phyloP scores from a whole-genome alignment of 2,329 filamentous ascomycete genomes.

The Xylaria sp. region DNA sequence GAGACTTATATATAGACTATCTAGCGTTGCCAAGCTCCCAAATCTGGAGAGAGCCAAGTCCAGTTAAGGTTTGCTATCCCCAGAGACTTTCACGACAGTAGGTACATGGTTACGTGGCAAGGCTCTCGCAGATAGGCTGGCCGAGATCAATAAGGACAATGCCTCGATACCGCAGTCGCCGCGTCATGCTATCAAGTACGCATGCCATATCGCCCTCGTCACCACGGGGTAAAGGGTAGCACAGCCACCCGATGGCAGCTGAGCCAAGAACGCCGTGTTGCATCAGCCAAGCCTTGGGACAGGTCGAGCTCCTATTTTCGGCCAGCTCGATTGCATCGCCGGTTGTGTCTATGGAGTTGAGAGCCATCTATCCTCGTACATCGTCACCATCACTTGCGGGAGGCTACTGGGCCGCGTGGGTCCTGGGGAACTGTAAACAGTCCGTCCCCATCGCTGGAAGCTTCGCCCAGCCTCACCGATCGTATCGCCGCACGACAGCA shows the following conservation, averaged over 20 bases:
- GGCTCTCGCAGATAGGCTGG: background rate
- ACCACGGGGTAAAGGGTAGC: background rate
- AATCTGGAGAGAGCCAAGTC: background rate
- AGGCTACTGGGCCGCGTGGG: background rate
- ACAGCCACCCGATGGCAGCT: conserved; percentile 2
- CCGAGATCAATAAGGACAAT: background rate
- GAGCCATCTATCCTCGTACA: background rate
- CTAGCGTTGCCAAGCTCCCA: background rate
- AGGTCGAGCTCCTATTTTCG: background rate
- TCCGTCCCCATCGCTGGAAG: background rate
- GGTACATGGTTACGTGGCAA: too few relatives aligned
- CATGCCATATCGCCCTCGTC: background rate
- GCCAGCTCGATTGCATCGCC: background rate
- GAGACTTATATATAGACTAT: background rate
- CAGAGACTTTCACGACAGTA: background rate
- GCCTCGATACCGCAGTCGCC: background rate
- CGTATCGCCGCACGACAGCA: too few relatives aligned
- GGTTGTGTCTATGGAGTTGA: background rate
- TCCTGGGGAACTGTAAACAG: background rate
- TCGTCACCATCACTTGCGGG: background rate
- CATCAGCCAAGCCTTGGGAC: background rate
- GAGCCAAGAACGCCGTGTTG: conserved; percentile 1
- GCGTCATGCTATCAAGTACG: background rate
- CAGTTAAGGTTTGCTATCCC: background rate
- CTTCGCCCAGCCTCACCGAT: background rate